Evolutionary conservation across 805 yeast species (phyloP).

Genomic region (Myxozyma mucilagina): DNA sequence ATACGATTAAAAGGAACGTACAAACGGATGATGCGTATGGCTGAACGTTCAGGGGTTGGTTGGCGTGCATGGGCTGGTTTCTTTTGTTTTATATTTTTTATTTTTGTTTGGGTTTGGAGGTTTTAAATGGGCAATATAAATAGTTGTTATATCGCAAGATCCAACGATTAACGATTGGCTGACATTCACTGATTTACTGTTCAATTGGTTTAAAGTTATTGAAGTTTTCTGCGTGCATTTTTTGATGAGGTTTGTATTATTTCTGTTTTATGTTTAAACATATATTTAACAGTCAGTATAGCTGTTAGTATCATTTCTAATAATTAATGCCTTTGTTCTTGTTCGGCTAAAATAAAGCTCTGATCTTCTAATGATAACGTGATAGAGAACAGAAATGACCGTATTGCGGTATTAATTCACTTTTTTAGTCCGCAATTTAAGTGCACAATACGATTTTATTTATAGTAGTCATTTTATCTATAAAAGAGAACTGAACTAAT

Average conservation of each 20-base stretch:
- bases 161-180: not conserved
- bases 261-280: not conserved
- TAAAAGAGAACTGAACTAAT: too few species aligned
- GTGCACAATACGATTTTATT: too few species aligned
- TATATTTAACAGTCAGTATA: not conserved
- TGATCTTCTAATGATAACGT: too few species aligned
- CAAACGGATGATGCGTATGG: constrained; percentile 61
- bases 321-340: too few species aligned
- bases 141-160: not conserved
- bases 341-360: too few species aligned
- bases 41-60: constrained; percentile 62
- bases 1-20: constrained; percentile 53
- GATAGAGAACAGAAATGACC: too few species aligned
- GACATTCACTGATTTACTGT: not conserved
- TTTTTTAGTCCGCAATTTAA: too few species aligned
- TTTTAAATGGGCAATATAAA: not conserved
- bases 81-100: constrained; percentile 49
- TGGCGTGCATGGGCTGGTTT: constrained; percentile 60
- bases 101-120: constrained; percentile 55
- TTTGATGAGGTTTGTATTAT: not conserved
- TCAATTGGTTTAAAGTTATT: not conserved
- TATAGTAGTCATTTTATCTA: too few species aligned
- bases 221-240: not conserved
- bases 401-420: too few species aligned
- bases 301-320: not conserved